Base-by-base conservation (phyloP, 148 eudicot genomes). In the Camellia granthamiana region DNA sequence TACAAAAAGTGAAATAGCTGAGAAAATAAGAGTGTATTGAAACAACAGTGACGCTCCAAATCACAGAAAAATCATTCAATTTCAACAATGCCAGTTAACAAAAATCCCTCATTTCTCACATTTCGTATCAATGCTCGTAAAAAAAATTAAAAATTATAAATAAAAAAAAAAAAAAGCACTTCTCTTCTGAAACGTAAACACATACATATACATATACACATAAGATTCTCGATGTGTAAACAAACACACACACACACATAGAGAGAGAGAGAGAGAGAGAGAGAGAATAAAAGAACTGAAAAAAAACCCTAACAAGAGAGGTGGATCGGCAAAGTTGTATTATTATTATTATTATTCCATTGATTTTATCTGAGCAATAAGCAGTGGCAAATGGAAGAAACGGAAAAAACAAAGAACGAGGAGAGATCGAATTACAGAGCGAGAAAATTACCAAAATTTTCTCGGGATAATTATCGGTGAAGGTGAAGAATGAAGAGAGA, bases 71-170 rank as follows among this genome's bases (percentile, higher is more conserved):
- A 67, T 1, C 63, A 77, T 23, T 23, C 56, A 21, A 44, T 63
- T 15, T 77, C 80, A 38, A 67, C 64, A 78, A 78, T 78, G 80
- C 80, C 80, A 78, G 73, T 41, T 30, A 67, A 6, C 47, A 66
- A 30, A 30, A 30, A 38, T 54, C 51, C 74, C 38, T 54, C 80
- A 67, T 71, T 66, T 78, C 80, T 67, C 80, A 16, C 64, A 0
- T 49, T 49, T 16, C n/a, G 10, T 2, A 23, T 52, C 3, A 13
- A 72, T 19, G 73, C 4, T 13, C 54, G 38, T 30, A 30, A 30
- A 30, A 30, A 30, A 30, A 30, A 30, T 30, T 30, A 30, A 30
- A 30, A 30, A 30, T 30, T 30, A 30, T 1, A 30, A 30, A 30
- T 30, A 30, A 30, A 30, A 6, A 47, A 1, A 6, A 47, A 1